Evolutionary conservation across 306 rosid genomes (phyloP), one percentile per base, ranked within the genome.

Genomic region (Pterocarpus santalinus): DNA sequence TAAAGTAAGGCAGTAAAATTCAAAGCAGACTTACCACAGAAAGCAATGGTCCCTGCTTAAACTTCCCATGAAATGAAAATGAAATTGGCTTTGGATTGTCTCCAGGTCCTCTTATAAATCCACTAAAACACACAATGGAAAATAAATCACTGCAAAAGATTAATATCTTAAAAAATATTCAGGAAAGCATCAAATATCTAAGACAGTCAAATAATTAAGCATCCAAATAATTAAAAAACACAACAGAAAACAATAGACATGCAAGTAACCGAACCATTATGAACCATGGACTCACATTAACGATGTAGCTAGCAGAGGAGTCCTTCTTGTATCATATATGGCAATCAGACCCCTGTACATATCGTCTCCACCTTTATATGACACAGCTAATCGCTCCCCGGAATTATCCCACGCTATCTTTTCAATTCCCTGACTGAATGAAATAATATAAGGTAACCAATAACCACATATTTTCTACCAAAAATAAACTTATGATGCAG

Each of bases 61-160:
- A 90, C 87, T 89, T 92, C 79, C 89, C 88, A 55, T 95, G 92
- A 80, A 93, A 93, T 62, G 97, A 89, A 87, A 93, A 90, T 60
- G 97, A 80, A 46, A 88, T 52, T 44, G 99, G 93, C 87, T 85
- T 93, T 74, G 99, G 91, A 85, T 82, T 60, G 58, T 93, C 94
- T 78, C 99, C 99, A 9, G 99, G 99, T 52, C 99, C 99, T 89
- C 99, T 91, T 80, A 95, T 87, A 82, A 95, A 95, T 55, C 99
- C 99, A 77, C 99, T 95, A 84, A 46, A 85, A 69, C 75, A 82
- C 8, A 43, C 43, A n/a, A 82, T 8, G 63, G 62, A 10, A 68
- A 56, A 30, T 30, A n/a, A 53, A 83, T 63, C 36, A 83, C 14
- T 4, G 60, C 43, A 73, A 65, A 64, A 28, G 36, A 57, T 66